Evolutionary conservation across 257 asterid genomes (phyloP).

Genomic region (Gardenia jasminoides): DNA sequence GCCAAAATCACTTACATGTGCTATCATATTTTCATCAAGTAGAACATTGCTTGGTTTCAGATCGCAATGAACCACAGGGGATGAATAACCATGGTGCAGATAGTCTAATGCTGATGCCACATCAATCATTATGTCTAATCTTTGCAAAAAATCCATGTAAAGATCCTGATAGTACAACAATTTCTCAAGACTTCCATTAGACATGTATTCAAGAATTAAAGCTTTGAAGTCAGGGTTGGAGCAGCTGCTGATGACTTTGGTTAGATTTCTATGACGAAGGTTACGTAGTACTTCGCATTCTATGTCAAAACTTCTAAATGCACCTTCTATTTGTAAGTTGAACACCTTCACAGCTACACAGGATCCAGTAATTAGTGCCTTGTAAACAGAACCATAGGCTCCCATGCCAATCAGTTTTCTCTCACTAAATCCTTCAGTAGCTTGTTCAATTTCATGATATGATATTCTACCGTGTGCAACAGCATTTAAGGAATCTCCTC

Average conservation of each 20-base stretch:
- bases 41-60: no score
- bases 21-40: no score
- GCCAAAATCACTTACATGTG: slow-evolving; percentile 32
- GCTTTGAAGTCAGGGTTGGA: slow-evolving; percentile 30
- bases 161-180: slow-evolving; percentile 16
- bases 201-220: slow-evolving; percentile 29
- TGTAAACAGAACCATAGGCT: slow-evolving; percentile 22
- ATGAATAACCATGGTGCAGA: slow-evolving; percentile 27
- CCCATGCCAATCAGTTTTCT: slow-evolving; percentile 24
- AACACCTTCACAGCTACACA: slow-evolving; percentile 27
- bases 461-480: no score
- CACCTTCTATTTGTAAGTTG: slow-evolving; percentile 18
- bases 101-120: slow-evolving; percentile 13
- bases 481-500: no score
- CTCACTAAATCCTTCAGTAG: slow-evolving; percentile 5
- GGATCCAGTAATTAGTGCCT: slow-evolving; percentile 2
- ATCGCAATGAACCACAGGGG: slow-evolving; percentile 27
- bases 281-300: slow-evolving; percentile 31
- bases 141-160: slow-evolving; percentile 16
- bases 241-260: slow-evolving; percentile 28
- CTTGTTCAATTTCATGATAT: no score
- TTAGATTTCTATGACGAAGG: slow-evolving; percentile 32
- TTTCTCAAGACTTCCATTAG: slow-evolving; percentile 27
- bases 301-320: slow-evolving; percentile 18
- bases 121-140: slow-evolving; percentile 22